phyloP scores from a whole-genome alignment of 148 eudicot species.

The Heliosperma pusillum region DNA sequence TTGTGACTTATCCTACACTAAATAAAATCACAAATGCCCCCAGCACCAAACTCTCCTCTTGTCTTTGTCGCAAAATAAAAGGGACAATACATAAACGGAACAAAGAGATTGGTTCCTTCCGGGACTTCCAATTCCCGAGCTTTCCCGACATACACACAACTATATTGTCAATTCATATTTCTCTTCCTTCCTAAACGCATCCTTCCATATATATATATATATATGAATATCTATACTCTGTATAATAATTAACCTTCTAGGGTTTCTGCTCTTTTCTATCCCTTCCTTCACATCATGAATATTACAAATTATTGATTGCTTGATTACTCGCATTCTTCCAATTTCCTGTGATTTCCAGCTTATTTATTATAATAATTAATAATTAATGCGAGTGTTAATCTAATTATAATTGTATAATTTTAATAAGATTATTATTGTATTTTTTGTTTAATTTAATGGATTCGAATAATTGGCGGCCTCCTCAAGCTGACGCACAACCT shows the following conservation, averaged over 20 bases:
- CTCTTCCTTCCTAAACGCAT: background rate
- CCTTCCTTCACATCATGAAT: background rate
- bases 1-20: too few species aligned
- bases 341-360: background rate
- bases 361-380: background rate
- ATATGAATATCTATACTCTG: background rate
- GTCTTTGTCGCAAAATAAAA: too few species aligned
- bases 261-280: background rate
- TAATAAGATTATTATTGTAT: background rate
- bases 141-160: background rate
- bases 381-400: background rate
- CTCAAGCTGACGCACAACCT: constrained; percentile 25
- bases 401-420: background rate
- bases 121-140: too few species aligned
- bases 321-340: background rate
- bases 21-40: too few species aligned
- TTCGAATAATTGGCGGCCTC: constrained; percentile 29
- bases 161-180: background rate
- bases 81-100: too few species aligned
- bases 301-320: background rate
- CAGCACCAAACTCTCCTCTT: too few species aligned
- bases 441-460: constrained; percentile 12
- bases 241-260: background rate
- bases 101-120: too few species aligned
- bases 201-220: background rate